Evolutionary conservation across 177 flowering plant species (phyloP).

Genomic region (Vitis hybrid): DNA sequence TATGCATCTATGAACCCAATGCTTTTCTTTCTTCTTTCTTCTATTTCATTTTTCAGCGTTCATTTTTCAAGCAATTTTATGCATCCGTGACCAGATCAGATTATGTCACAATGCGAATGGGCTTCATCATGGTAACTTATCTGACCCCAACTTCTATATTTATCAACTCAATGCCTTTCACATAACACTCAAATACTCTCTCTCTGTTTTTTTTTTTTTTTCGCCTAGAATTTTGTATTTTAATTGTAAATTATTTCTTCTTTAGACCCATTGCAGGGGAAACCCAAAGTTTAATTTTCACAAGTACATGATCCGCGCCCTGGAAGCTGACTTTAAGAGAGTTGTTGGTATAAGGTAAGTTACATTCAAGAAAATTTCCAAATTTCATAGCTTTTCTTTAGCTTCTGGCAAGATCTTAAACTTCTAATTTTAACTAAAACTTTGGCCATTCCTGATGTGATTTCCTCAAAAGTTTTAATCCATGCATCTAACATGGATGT

Average conservation of each 20-base stretch:
- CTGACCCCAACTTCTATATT: not conserved
- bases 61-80: conserved; percentile 37
- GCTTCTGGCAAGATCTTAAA: not conserved
- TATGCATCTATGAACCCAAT: no score
- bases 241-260: conserved; percentile 12
- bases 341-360: conserved; percentile 56
- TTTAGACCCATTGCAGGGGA: conserved; percentile 49
- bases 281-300: conserved; percentile 53
- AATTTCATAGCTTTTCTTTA: not conserved
- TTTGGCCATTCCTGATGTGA: not conserved
- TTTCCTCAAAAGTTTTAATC: not conserved
- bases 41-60: conserved; percentile 11
- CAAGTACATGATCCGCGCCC: conserved; percentile 52
- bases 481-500: not conserved
- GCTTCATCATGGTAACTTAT: conserved; percentile 32
- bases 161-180: not conserved
- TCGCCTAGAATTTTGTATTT: conserved; percentile 8
- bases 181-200: conserved; percentile 10
- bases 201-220: conserved; percentile 8
- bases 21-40: not conserved
- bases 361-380: not conserved
- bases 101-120: conserved; percentile 28
- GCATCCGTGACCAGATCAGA: conserved; percentile 36
- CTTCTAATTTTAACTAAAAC: not conserved
- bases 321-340: conserved; percentile 57